Evolutionary conservation across 352 stramenopile species (phyloP), one percentile per base, ranked within the genome.

Genomic region (Phytophthora meadii): DNA sequence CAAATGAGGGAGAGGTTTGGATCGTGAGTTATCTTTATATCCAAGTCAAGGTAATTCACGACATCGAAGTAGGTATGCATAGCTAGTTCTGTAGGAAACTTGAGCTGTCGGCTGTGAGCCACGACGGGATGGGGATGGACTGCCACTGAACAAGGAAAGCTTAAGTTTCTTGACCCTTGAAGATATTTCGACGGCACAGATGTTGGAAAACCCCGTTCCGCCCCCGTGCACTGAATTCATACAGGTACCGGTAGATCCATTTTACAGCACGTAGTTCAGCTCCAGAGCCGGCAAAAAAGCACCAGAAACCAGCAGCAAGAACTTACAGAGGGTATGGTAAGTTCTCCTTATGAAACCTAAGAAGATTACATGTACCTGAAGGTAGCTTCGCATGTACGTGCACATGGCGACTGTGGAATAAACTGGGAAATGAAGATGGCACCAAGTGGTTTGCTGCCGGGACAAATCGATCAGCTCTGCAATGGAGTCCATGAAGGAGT

Each of bases 71-170:
- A 22, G 17, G 32, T 30, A 48, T 45, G 45, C 28, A 55, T 47
- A 54, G 58, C 45, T 46, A 11, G 25, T 51, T 56, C 55, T 27
- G 11, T n/a, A 44, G 17, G 14, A 32, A 46, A 39, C 32, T 39
- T 53, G 11, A 57, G 45, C 34, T 54, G 50, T 66, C 60, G 60
- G 60, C 51, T 68, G 60, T 53, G 59, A 68, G 53, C 60, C 15
- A 55, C 12, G 25, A 54, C 34, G 37, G 52, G 60, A 68, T 68
- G 60, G 60, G 25, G 59, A 62, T 68, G 60, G 60, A 68, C 60
- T 68, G 51, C 42, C 37, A 61, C 34, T 68, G 60, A 68, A 55
- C 60, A 62, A 42, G 42, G 51, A 25, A 36, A 40, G 17, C 34
- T 48, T 6, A 3, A 17, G n/a, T 17, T 62, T 61, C 34, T 61